Base-by-base conservation (phyloP, 306 rosid species). In the Macrotyloma uniflorum region DNA sequence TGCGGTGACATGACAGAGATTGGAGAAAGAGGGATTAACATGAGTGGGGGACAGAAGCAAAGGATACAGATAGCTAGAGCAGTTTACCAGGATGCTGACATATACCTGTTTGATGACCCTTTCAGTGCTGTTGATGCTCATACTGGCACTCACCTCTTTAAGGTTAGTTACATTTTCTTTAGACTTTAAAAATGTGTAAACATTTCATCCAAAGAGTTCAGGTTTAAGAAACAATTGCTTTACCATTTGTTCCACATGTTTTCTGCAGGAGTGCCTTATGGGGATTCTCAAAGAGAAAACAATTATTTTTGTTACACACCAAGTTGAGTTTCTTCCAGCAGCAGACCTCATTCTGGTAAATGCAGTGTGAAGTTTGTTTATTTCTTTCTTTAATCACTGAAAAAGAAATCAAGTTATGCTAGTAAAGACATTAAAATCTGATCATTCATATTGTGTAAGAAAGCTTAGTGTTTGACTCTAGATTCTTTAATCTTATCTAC, bases 11-110 rank as follows among this genome's bases (percentile, higher is more conserved):
- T 88, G 26, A 95, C 98, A 8, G 97, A 91, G 80, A 95, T 92
- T 55, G 98, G 98, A 57, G 98, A 95, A 72, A 88, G 98, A 83
- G 98, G 98, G 74, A 92, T 95, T 71, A 95, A 95, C 74, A 89
- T 95, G 98, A 95, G 98, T 83, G 98, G 98, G 26, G 98, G 98
- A 18, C 98, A 94, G 83, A 94, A 94, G 85, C 98, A 94, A 74
- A 91, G 98, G 87, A 90, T 94, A 67, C 98, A 95, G 73, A 89
- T 95, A 35, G 98, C 98, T 57, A 84, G 98, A 54, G 91, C 98
- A 19, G 98, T 88, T 49, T 95, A 95, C 79, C 90, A 92, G 36
- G 98, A 92, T 75, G 93, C 98, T 32, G 97, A 95, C 22, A 91
- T 92, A 36, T 95, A 95, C 64, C 87, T 95, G 42, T 88, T 95